Base-by-base conservation (phyloP, 176 grass and related monocot species). In the Eragrostis nindensis region DNA sequence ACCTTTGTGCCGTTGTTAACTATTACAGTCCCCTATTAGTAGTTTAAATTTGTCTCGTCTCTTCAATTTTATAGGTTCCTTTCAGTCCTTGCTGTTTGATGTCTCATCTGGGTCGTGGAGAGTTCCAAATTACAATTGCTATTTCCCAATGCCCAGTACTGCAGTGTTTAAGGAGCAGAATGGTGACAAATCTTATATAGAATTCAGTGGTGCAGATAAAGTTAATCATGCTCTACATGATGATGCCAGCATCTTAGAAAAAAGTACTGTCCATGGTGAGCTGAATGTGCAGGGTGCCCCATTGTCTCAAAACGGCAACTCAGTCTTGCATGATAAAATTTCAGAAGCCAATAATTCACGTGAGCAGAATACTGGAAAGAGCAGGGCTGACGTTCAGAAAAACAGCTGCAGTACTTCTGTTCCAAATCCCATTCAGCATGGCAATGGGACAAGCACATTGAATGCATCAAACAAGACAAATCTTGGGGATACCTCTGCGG, bases 161-260 rank as follows among this genome's bases (percentile, higher is more conserved):
- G 36, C 1, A 43, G 10, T 53, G 39, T 43, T 56, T 53, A 54
- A 84, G 36, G 10, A 75, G 63, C 45, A 55, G 11, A 80, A 39
- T 71, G 17, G 11, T 47, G 62, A 63, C 13, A 76, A 63, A 4
- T 29, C 70, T 62, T 19, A 17, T 69, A 40, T 69, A 30, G 54
- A 89, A 55, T 25, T 55, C 32, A 40, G 21, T 64, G 41, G 45
- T 71, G 46, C 24, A 0, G 41, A 76, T 54, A 76, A 70, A 80
- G 82, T 62, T 56, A 40, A 81, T 76, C 25, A 70, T 70, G 55
- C 26, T 70, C 29, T 64, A 63, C 36, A 29, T 81, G 72, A 69
- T 84, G 76, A 69, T 76, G 70, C 25, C 64, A 44, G n/a, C 19
- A 65, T 76, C 36, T 24, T 80, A 13, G 46, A 76, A 66, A 85